Base-by-base conservation (phyloP, 306 rosid genomes). In the Citrullus colocynthis region DNA sequence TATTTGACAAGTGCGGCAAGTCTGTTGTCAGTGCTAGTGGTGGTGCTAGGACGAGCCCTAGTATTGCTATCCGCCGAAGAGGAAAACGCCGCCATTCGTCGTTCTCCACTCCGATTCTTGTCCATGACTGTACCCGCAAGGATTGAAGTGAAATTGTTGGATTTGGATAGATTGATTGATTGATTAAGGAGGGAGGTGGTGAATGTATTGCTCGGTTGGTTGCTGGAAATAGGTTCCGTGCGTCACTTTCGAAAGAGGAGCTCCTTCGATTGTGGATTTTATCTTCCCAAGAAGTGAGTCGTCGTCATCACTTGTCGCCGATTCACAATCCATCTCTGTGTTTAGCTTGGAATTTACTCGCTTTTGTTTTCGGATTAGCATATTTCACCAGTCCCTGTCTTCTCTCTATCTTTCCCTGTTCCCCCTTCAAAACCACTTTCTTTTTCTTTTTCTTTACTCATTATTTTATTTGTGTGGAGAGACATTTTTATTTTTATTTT, bases 1-100 rank as follows among this genome's bases (percentile, higher is more conserved):
- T 80, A 91, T 80, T 82, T 90, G 52, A 89, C 90, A 52, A 87
- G 82, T 41, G 73, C 78, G 44, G 83, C 86, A 75, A 57, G 83
- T 34, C 55, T 86, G 37, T 48, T 63, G 58, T 37, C 64, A 34
- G 39, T n/a, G 75, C 42, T 51, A 36, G 28, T 4, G 41, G 81
- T 81, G 78, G n/a, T 1, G 87, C 89, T 88, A 30, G 86, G 87
- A 74, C 85, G 61, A 73, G 77, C 61, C 77, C 77, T 73, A 41
- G 17, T 51, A 30, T 73, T 74, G 45, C 77, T 74, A 0, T 51
- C 62, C 7, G 17, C 85, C 3, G 93, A 86, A 10, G 91, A 83
- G 5, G 88, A 90, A n/a, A 88, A 83, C 21, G 85, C 77, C 6
- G 32, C 15, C 56, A 32, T 6, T 13, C 56, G 36, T 44, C 56